Evolutionary conservation across 163 green algal genomes (phyloP).

Genomic region (Chlorella variabilis): DNA sequence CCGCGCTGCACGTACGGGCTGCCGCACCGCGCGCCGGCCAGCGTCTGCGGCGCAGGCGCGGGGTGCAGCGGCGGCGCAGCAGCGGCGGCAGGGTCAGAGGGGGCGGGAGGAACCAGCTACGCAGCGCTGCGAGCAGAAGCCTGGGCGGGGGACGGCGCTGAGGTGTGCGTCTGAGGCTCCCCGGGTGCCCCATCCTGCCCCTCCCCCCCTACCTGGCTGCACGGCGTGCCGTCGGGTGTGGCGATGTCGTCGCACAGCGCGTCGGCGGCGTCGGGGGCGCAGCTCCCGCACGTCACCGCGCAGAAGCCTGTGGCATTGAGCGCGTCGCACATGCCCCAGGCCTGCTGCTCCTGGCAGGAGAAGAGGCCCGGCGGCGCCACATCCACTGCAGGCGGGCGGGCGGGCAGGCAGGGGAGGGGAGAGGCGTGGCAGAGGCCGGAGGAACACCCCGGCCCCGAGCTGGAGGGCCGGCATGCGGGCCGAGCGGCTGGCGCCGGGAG

Average conservation of each 20-base stretch:
- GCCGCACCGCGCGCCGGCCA: conserved; percentile 11
- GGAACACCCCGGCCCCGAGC: too few relatives aligned
- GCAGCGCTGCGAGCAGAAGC: too few relatives aligned
- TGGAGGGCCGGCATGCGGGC: too few relatives aligned
- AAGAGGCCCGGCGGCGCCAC: conserved; percentile 76
- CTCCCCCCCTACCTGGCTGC: conserved; percentile 4
- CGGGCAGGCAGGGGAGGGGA: not conserved
- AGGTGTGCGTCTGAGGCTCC: too few relatives aligned
- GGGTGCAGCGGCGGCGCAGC: not conserved
- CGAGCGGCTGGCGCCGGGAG: too few relatives aligned
- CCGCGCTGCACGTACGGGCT: conserved; percentile 61
- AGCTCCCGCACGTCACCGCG: conserved; percentile 2
- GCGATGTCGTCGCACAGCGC: conserved; percentile 13
- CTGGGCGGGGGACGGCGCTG: too few relatives aligned
- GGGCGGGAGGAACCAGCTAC: too few relatives aligned
- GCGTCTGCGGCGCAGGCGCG: not conserved
- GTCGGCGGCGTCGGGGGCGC: conserved; percentile 4
- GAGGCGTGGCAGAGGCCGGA: too few relatives aligned
- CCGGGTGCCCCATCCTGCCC: too few relatives aligned
- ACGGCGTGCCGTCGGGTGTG: conserved; percentile 21
- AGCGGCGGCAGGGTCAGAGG: not conserved
- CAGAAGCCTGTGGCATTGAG: conserved; percentile 48
- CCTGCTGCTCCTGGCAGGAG: conserved; percentile 64
- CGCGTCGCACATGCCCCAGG: conserved; percentile 69
- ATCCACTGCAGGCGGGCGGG: conserved; percentile 45